Percentiles rank a stretch among this genome's conserved stretches.
Conservation (phyloP, 108 stramenopile genomes). For the Nannochloropsis gaditana region DNA sequence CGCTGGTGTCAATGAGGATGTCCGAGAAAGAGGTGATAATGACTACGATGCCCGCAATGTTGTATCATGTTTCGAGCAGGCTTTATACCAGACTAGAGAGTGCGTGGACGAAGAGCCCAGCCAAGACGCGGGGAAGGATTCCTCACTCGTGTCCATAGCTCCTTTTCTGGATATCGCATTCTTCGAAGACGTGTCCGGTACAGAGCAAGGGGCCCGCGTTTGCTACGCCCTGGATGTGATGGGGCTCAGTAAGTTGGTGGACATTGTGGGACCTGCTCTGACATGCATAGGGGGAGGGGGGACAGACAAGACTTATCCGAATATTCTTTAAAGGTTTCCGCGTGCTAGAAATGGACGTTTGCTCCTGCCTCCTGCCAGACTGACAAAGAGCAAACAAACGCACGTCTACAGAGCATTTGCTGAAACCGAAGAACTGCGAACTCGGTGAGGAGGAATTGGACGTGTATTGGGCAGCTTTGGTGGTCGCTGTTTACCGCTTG, state of each 20-base stretch:
- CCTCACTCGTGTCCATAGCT: not conserved
- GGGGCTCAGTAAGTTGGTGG: not conserved
- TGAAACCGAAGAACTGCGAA: not conserved
- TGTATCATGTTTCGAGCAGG: not conserved
- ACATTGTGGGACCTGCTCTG: not conserved
- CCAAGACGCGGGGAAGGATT: not conserved
- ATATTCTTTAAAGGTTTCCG: not conserved
- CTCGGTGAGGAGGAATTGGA: not conserved
- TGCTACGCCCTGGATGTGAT: constrained; percentile 3
- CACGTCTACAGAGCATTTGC: constrained; percentile 4
- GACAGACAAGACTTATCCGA: not conserved
- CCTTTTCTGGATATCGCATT: constrained; percentile 11
- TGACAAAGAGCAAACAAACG: not conserved
- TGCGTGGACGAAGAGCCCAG: not conserved
- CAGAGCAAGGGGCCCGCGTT: not conserved
- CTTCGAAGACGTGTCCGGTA: not conserved
- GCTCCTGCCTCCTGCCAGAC: not conserved
- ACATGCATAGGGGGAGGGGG: not conserved
- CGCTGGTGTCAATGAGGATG: not conserved
- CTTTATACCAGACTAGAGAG: not conserved
- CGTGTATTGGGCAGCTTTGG: not conserved
- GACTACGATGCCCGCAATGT: not conserved
- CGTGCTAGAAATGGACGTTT: not conserved
- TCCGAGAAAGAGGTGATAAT: not conserved
- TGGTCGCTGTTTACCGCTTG: not conserved